phyloP scores from a whole-genome alignment of 176 grass and related monocot species.

The Musa itinerans region DNA sequence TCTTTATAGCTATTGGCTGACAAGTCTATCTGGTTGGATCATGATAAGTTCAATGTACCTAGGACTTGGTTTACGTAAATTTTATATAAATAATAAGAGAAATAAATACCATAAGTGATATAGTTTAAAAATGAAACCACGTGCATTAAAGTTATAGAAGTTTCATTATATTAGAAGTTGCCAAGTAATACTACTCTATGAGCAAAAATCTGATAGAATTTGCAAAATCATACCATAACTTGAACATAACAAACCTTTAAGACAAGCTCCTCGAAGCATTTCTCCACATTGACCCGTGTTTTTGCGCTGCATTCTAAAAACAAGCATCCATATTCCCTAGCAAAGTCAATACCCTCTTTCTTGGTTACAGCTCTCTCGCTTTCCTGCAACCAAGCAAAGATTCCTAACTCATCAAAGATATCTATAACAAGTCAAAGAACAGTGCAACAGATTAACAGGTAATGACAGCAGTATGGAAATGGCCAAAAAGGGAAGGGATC shows the following conservation, averaged over 20 bases:
- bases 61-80: too few species aligned
- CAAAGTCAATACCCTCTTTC: slow-evolving; percentile 90
- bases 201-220: neutral
- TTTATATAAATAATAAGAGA: too few species aligned
- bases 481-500: neutral
- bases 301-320: slow-evolving; percentile 97
- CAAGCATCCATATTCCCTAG: slow-evolving; percentile 77
- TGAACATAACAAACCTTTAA: slow-evolving; percentile 41
- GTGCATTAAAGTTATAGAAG: too few species aligned
- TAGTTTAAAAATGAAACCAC: neutral
- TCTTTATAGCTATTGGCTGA: too few species aligned
- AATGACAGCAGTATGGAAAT: too few species aligned
- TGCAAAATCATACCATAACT: neutral
- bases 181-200: too few species aligned
- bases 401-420: neutral
- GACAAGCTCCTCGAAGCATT: slow-evolving; percentile 93
- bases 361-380: slow-evolving; percentile 87
- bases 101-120: too few species aligned
- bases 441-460: too few species aligned
- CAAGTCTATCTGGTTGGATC: too few species aligned
- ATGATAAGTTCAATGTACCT: too few species aligned
- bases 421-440: neutral
- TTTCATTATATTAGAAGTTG: too few species aligned
- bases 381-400: slow-evolving; percentile 45
- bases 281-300: slow-evolving; percentile 77